Conservation (phyloP, 1,139 yeast genomes). For the Lodderomyces parapsilosis region DNA sequence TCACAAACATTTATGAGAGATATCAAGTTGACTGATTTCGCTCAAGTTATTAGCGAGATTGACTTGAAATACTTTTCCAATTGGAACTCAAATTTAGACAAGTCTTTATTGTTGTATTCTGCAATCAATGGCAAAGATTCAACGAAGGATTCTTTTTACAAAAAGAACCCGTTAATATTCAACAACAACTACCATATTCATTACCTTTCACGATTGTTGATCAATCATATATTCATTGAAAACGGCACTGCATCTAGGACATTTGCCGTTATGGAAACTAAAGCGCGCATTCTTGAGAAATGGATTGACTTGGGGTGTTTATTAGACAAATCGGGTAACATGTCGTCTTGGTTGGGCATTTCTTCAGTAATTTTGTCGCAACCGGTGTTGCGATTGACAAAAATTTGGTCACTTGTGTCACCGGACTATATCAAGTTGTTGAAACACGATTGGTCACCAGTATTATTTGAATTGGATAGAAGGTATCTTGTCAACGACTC, state of each 20-base stretch:
- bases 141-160: slow-evolving; percentile 33
- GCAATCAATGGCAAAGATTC: slow-evolving; percentile 20
- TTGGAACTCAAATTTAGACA: slow-evolving; percentile 74
- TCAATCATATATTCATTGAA: slow-evolving; percentile 69
- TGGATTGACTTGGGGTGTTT: slow-evolving; percentile 87
- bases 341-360: slow-evolving; percentile 94
- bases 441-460: slow-evolving; percentile 90
- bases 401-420: slow-evolving; percentile 76
- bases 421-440: slow-evolving; percentile 59
- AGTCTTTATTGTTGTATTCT: slow-evolving; percentile 37
- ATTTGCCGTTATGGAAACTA: slow-evolving; percentile 33
- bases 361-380: slow-evolving; percentile 82
- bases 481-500: slow-evolving; percentile 54
- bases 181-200: slow-evolving; percentile 69
- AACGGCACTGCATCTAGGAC: slow-evolving; percentile 17
- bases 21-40: slow-evolving; percentile 48
- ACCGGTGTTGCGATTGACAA: slow-evolving; percentile 71
- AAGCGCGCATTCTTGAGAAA: slow-evolving; percentile 69
- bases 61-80: slow-evolving; percentile 53
- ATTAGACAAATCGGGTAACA: slow-evolving; percentile 81
- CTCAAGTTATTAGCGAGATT: slow-evolving; percentile 55
- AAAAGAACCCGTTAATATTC: slow-evolving; percentile 56
- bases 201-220: slow-evolving; percentile 68
- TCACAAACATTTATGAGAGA: slow-evolving; percentile 39
- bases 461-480: slow-evolving; percentile 83